These are phyloP conservation scores for Xylariales sp. DNA, from an alignment of 2,329 filamentous ascomycete species.

Conservation along the genomic window DNA sequence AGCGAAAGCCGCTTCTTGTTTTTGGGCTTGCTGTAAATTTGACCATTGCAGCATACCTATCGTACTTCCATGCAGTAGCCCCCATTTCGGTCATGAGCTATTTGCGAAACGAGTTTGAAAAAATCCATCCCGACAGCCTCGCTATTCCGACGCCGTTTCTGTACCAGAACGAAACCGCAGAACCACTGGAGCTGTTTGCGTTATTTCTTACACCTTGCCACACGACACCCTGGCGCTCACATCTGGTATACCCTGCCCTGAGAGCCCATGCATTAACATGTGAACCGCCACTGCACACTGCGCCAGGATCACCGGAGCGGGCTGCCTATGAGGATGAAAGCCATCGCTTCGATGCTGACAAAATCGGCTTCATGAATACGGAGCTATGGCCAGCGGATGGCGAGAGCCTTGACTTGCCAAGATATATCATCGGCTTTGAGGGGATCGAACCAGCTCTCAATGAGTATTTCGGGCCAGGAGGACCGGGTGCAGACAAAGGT, in stretches of 20 bases:
- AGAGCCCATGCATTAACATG: constrained; percentile 83
- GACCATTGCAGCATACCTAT: constrained; percentile 67
- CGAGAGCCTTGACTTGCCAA: constrained; percentile 37
- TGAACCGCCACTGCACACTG: constrained; percentile 74
- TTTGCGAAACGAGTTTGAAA: constrained; percentile 70
- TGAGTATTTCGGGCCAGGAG: constrained; percentile 36
- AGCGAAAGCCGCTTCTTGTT: constrained; percentile 53
- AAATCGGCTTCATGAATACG: constrained; percentile 49
- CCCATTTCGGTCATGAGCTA: constrained; percentile 70
- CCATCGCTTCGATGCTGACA: constrained; percentile 77
- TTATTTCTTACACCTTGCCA: constrained; percentile 95
- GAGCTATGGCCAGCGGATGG: constrained; percentile 43
- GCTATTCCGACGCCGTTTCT: constrained; percentile 19
- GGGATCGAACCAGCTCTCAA: constrained; percentile 45
- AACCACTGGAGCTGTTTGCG: constrained; percentile 51
- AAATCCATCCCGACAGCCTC: constrained; percentile 41
- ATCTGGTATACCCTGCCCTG: constrained; percentile 71
- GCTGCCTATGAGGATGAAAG: constrained; percentile 79
- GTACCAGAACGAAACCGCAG: constrained; percentile 18
- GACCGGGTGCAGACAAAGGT: constrained; percentile 34
- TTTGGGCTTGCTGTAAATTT: constrained; percentile 62
- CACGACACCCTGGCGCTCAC: constrained; percentile 89
- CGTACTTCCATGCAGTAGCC: constrained; percentile 75
- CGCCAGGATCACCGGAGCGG: constrained; percentile 56
- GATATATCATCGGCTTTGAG: constrained; percentile 59